phyloP scores from a whole-genome alignment of 345 rosid genomes.

The Erodium maritimum region DNA sequence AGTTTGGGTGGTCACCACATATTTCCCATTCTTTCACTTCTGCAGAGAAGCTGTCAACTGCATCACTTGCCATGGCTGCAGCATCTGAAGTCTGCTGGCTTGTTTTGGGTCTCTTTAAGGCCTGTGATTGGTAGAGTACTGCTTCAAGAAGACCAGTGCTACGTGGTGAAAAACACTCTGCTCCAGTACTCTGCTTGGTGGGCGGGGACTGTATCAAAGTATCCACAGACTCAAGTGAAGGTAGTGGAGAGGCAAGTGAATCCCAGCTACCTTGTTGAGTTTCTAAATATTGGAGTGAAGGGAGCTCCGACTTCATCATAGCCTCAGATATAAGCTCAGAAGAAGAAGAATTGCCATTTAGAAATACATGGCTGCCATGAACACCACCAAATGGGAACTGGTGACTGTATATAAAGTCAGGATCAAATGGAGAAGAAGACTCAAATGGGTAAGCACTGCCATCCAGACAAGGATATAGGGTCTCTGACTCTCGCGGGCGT shows the following conservation, averaged over 20 bases:
- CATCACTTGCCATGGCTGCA: constrained; percentile 10
- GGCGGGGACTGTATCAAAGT: constrained; percentile 32
- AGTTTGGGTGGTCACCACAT: constrained; percentile 23
- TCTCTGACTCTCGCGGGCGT: constrained; percentile 24
- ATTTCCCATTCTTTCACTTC: constrained; percentile 11
- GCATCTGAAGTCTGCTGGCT: constrained; percentile 3
- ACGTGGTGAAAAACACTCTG: constrained; percentile 22
- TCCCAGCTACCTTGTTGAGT: constrained; percentile 29
- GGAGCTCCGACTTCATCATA: constrained; percentile 53
- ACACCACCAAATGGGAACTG: constrained; percentile 17
- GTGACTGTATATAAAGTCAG: constrained; percentile 12
- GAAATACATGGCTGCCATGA: constrained; percentile 23
- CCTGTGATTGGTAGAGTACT: constrained; percentile 24
- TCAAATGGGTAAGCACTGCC: constrained; percentile 15
- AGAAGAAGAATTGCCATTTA: constrained; percentile 38
- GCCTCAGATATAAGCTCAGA: constrained; percentile 28
- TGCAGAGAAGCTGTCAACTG: neutral
- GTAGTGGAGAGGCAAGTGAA: constrained; percentile 20
- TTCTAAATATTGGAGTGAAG: constrained; percentile 56
- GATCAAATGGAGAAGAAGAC: constrained; percentile 11
- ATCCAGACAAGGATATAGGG: constrained; percentile 7
- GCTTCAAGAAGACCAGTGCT: constrained; percentile 43
- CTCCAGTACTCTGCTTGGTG: constrained; percentile 15
- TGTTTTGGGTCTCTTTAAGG: constrained; percentile 10
- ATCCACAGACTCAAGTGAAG: constrained; percentile 30